Base-by-base conservation (phyloP, 352 stramenopile genomes). In the Phytophthora pseudosyringae region DNA sequence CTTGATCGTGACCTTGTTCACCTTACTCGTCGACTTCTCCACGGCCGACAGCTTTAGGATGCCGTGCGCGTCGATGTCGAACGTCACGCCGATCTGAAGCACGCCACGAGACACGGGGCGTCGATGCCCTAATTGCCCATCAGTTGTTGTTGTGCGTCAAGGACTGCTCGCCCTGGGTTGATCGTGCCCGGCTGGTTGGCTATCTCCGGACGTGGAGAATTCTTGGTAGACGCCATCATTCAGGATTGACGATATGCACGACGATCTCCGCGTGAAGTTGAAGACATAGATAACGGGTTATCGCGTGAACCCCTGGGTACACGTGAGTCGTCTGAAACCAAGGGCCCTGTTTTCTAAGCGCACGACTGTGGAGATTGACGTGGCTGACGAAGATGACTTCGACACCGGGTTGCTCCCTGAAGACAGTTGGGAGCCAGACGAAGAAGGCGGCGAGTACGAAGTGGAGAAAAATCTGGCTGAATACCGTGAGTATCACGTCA, bases 1-100 rank as follows among this genome's bases (percentile, higher is more conserved):
- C 31, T 96, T 99, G 70, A 99, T 99, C 48, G 96, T 99, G 71
- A 99, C 99, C 86, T 98, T 98, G 64, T 90, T 87, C 72, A 87
- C 81, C 89, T 98, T 99, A 65, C 97, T 96, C 21, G 97, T 99
- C 69, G 90, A 97, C 89, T 99, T 91, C 65, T 91, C 82, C 18
- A 91, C 76, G 12, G 95, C 96, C 46, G 86, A 94, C 29, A 99
- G 94, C 70, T 98, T 98, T 62, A 99, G 75, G 75, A 98, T 98
- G 59, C 92, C 93, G 66, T 88, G 90, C 32, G 81, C 89, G 65
- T 98, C 91, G 56, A 97, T 91, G 58, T 96, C 83, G 65, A 96
- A 97, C 13, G 84, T 95, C 35, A 98, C 86, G 59, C 97, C 83
- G 31, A 98, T 92, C 75, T 95, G 85, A 1, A 88, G 86, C 25